A percentile compares a stretch with the other conserved stretches of the same genome.
Evolutionary conservation across 2,329 filamentous ascomycete species (phyloP).

Genomic region (Monilinia polystroma): DNA sequence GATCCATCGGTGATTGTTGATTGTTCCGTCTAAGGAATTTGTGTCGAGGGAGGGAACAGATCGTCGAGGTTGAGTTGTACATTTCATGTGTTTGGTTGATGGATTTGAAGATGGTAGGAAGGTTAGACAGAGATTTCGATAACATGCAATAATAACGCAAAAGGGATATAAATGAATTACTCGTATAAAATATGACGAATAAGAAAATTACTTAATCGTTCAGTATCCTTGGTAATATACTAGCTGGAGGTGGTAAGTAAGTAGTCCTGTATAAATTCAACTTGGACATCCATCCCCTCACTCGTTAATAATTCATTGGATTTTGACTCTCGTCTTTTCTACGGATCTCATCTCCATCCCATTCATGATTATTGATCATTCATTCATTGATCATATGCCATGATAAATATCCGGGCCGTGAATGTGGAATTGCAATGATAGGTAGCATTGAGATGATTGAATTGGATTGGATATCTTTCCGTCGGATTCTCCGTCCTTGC

Average conservation of each 20-base stretch:
- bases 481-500: background rate
- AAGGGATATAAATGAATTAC: background rate
- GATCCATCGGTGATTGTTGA: too few species aligned
- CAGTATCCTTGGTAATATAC: too few species aligned
- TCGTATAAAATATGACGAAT: background rate
- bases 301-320: background rate
- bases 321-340: background rate
- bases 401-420: slow-evolving; percentile 10
- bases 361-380: background rate
- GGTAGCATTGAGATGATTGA: too few species aligned
- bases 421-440: background rate
- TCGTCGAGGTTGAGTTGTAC: background rate
- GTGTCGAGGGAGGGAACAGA: background rate
- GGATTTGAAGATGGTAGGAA: background rate
- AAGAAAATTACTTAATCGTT: background rate
- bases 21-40: background rate
- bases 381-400: background rate
- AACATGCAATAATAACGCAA: background rate
- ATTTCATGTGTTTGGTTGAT: background rate
- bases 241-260: too few species aligned
- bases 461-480: background rate
- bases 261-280: background rate
- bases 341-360: background rate
- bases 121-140: background rate
- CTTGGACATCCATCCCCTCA: background rate